These are phyloP conservation scores for Amoebophrya sp. DNA, from an alignment of 169 alveolate species.

Conservation along the genomic window DNA sequence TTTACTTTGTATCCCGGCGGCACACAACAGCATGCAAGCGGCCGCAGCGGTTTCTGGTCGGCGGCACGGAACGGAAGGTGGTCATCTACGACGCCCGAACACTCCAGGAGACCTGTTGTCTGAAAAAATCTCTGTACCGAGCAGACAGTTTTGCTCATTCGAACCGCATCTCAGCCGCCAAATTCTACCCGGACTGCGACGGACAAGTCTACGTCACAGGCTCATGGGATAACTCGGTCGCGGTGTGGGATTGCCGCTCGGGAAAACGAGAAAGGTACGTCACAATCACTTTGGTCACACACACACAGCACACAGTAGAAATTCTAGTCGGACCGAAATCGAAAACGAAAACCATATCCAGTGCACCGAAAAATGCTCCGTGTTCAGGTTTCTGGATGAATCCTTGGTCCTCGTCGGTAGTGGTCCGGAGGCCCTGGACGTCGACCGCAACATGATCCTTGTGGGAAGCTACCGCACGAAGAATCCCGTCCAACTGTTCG, in stretches of 20 bases:
- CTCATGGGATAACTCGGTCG: not conserved
- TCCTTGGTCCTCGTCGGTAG: not conserved
- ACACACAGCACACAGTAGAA: too few relatives aligned
- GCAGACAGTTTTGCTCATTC: not conserved
- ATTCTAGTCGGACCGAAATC: too few relatives aligned
- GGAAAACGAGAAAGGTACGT: not conserved
- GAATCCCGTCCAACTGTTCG: not conserved
- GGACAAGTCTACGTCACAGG: not conserved
- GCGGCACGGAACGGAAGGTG: not conserved
- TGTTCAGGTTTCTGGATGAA: not conserved
- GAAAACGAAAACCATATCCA: too few relatives aligned
- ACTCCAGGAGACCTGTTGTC: not conserved
- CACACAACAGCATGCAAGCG: not conserved
- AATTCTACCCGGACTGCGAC: not conserved
- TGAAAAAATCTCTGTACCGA: not conserved
- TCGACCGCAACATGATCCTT: not conserved
- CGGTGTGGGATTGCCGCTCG: not conserved
- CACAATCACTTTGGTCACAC: too few relatives aligned
- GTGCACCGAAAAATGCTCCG: too few relatives aligned
- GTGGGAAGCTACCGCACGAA: not conserved
- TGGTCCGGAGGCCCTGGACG: not conserved
- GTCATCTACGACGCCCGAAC: not conserved
- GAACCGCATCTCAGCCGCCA: not conserved
- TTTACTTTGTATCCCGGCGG: too few relatives aligned
- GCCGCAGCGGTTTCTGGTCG: not conserved